A percentile compares a stretch with the other conserved stretches of the same genome.
Conservation (phyloP, 2,329 filamentous ascomycete species). For the Xylaria sp. region DNA sequence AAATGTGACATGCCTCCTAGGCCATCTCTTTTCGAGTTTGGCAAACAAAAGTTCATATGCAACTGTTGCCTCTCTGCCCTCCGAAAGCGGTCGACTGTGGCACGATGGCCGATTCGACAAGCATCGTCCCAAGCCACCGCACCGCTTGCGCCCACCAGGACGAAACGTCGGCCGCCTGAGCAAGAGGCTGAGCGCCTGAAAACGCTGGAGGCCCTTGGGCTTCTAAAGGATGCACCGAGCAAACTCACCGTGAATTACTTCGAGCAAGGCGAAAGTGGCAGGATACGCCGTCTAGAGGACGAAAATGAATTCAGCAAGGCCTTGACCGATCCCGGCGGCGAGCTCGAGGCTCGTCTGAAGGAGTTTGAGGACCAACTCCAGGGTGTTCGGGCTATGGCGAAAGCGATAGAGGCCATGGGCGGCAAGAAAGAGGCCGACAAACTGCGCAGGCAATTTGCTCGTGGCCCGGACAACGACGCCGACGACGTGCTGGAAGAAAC, state of each 20-base stretch:
- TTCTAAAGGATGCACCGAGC: constrained; percentile 40
- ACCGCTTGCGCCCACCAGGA: constrained; percentile 31
- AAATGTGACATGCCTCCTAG: constrained; percentile 46
- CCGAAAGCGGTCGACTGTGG: constrained; percentile 39
- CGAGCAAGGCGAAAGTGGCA: constrained; percentile 57
- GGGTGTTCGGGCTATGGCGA: constrained; percentile 41
- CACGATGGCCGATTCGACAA: constrained; percentile 45
- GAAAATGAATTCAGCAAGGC: constrained; percentile 57
- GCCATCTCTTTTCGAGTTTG: constrained; percentile 42
- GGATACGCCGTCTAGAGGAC: constrained; percentile 53
- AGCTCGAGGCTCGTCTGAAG: constrained; percentile 52
- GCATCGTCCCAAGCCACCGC: constrained; percentile 41
- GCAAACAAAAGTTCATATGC: constrained; percentile 47
- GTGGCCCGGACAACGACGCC: constrained; percentile 1
- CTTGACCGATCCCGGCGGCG: constrained; percentile 52
- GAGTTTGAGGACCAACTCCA: constrained; percentile 54
- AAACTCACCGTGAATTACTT: constrained; percentile 58
- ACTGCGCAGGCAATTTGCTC: constrained; percentile 45
- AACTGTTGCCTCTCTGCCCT: constrained; percentile 47
- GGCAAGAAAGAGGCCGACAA: constrained; percentile 48
- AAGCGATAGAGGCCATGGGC: constrained; percentile 45
- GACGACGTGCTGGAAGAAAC: constrained; percentile 18
- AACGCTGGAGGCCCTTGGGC: constrained; percentile 45
- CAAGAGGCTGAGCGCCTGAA: constrained; percentile 48
- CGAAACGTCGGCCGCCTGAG: constrained; percentile 38